phyloP scores from a whole-genome alignment of 768 basidiomycete genomes.

The Pulveroboletus sp. region DNA sequence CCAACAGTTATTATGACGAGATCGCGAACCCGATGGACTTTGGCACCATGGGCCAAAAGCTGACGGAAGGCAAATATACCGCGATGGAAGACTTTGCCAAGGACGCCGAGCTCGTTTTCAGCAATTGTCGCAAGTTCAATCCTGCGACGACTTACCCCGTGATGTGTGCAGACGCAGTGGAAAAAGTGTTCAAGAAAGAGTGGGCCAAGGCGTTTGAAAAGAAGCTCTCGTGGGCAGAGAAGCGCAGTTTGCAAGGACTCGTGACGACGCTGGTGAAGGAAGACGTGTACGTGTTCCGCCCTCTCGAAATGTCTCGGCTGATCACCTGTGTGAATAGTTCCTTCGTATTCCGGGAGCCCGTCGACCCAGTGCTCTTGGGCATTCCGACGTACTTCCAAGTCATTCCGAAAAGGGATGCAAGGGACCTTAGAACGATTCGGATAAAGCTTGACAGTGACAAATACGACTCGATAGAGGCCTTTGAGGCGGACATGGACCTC shows the following conservation, averaged over 20 bases:
- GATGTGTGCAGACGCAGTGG: slow-evolving; percentile 66
- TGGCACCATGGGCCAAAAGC: slow-evolving; percentile 68
- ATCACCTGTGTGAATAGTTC: slow-evolving; percentile 40
- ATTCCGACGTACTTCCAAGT: slow-evolving; percentile 89
- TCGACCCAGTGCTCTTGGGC: slow-evolving; percentile 79
- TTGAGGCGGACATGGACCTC: slow-evolving; percentile 81
- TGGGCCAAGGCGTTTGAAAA: slow-evolving; percentile 75
- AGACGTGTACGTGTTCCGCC: slow-evolving; percentile 46
- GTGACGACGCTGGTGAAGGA: slow-evolving; percentile 70
- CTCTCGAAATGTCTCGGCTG: neutral
- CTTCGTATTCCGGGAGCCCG: slow-evolving; percentile 77
- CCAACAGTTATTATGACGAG: slow-evolving; percentile 88
- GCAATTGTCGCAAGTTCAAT: slow-evolving; percentile 92
- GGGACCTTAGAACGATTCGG: slow-evolving; percentile 81
- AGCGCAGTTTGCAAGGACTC: slow-evolving; percentile 67
- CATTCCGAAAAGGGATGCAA: slow-evolving; percentile 79
- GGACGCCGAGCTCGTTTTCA: slow-evolving; percentile 80
- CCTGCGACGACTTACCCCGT: slow-evolving; percentile 73
- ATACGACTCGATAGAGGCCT: slow-evolving; percentile 71
- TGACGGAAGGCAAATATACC: slow-evolving; percentile 62
- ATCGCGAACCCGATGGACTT: slow-evolving; percentile 94
- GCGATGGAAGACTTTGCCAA: slow-evolving; percentile 79
- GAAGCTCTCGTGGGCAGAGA: slow-evolving; percentile 75
- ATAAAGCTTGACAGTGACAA: slow-evolving; percentile 77
- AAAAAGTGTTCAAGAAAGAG: slow-evolving; percentile 76